A percentile compares a stretch with the other conserved stretches of the same genome.
Conservation (phyloP, 1,284 basidiomycete species). For the Trametes polyzona region DNA sequence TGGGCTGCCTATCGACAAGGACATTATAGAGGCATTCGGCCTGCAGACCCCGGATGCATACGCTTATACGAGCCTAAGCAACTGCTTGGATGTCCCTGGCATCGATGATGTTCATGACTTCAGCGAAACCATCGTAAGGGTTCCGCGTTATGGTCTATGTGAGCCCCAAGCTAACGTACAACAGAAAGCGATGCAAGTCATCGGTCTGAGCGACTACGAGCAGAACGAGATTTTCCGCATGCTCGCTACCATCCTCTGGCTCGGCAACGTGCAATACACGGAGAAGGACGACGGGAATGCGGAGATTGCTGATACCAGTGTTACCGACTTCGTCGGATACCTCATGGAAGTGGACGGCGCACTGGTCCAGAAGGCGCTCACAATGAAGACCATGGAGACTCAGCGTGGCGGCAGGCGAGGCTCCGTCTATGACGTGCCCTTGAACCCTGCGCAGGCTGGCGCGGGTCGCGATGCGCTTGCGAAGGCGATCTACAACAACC, state of each 20-base stretch:
- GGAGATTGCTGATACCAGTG: conserved; percentile 78
- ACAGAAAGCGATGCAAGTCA: conserved; percentile 91
- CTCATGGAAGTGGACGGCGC: conserved; percentile 88
- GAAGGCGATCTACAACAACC: conserved; percentile 98
- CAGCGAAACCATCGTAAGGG: conserved; percentile 80
- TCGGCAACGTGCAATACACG: conserved; percentile 92
- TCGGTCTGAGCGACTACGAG: conserved; percentile 85
- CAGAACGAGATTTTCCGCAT: conserved; percentile 94
- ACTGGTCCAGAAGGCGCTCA: conserved; percentile 86
- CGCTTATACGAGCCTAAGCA: conserved; percentile 90
- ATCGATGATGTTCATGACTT: conserved; percentile 93
- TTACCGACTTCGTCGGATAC: conserved; percentile 96
- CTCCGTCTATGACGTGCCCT: conserved; percentile 95
- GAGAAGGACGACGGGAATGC: conserved; percentile 94
- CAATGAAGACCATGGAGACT: conserved; percentile 90
- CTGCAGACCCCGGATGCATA: conserved; percentile 98
- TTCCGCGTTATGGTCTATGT: not conserved
- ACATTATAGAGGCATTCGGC: conserved; percentile 82
- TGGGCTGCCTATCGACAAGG: not conserved
- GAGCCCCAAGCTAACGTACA: conserved; percentile 23
- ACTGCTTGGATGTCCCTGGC: conserved; percentile 90
- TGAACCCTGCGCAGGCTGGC: conserved; percentile 91
- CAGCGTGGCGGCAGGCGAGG: conserved; percentile 90
- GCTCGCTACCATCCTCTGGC: conserved; percentile 93
- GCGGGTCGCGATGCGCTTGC: conserved; percentile 92